Evolutionary conservation across 257 asterid genomes (phyloP).

Genomic region (Solanum bulbocastanum): DNA sequence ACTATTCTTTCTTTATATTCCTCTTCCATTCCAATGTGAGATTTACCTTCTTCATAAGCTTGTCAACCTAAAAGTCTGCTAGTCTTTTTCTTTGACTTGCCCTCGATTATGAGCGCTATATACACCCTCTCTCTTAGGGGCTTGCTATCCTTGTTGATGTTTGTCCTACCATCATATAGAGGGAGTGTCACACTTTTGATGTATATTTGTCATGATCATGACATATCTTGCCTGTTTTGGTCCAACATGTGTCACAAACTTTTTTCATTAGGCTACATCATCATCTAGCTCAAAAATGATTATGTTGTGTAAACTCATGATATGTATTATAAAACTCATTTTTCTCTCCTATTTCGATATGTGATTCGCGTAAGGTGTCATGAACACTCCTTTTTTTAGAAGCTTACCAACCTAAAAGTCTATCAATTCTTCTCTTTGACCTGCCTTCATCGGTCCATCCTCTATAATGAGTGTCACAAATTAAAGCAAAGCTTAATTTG

Average conservation of each 20-base stretch:
- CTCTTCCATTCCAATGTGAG: fast-evolving
- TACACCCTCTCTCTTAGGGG: fast-evolving
- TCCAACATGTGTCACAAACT: neutral
- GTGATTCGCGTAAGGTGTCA: neutral
- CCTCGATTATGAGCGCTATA: neutral
- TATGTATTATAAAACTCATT: neutral
- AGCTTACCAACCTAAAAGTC: neutral
- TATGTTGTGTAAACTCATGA: neutral
- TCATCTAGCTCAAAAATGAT: neutral
- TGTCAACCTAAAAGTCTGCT: neutral
- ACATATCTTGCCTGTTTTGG: neutral
- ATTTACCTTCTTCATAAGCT: neutral
- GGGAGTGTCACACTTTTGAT: neutral
- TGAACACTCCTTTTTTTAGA: neutral
- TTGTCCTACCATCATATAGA: neutral
- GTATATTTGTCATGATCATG: neutral
- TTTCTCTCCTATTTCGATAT: neutral
- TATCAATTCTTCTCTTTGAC: neutral
- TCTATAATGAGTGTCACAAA: neutral
- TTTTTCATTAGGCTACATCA: neutral
- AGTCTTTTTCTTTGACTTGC: neutral
- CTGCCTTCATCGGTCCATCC: neutral
- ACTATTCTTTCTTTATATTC: neutral
- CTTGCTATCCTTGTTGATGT: neutral
- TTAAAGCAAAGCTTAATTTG: neutral